Evolutionary conservation across 805 yeast genomes (phyloP), one percentile per base, ranked within the genome.

Genomic region (Wickerhamiella slavikovae): DNA sequence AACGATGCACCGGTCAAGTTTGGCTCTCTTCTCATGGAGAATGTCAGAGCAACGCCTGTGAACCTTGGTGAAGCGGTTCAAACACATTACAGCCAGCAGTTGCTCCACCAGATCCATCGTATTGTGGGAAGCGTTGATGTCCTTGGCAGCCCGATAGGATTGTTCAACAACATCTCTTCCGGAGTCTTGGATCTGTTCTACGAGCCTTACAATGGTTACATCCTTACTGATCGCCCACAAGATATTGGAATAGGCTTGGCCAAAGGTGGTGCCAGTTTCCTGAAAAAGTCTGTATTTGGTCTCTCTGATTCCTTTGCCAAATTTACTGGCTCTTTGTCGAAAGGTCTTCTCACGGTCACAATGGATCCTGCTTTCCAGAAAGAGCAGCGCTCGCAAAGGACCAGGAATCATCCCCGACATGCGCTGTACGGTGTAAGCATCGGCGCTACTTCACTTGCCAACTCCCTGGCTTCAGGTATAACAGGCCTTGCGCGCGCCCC

Each of bases 141-240:
- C 40, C 55, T 89, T 29, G 99, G 98, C 15, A 89, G 91, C 40
- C 99, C 99, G 0, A 96, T 91, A 17, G 98, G 98, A 1, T 57
- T 89, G 36, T 89, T 89, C 57, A 89, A 79, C 48, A 83, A 82
- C 40, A 59, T 89, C 33, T 72, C 93, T 33, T 80, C 95, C 0
- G 99, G 99, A 30, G 89, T 89, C 8, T 66, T 82, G 67, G 99
- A 89, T 50, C 75, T 89, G 13, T 89, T 89, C 49, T 89, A 89
- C 47, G 96, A 85, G 47, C 99, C 99, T 3, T 89, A 85, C 44
- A 89, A 82, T 47, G 99, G 99, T 0, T 78, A 79, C 41, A 68
- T 85, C 28, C 68, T 89, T 66, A 85, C 76, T 37, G 98, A 89
- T 49, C 58, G 95, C 22, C 98, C 98, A 1, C 93, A 79, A 45